Evolutionary conservation across 2,329 filamentous ascomycete genomes (phyloP), one percentile per base, ranked within the genome.

Genomic region (Malbranchea zuffiana): DNA sequence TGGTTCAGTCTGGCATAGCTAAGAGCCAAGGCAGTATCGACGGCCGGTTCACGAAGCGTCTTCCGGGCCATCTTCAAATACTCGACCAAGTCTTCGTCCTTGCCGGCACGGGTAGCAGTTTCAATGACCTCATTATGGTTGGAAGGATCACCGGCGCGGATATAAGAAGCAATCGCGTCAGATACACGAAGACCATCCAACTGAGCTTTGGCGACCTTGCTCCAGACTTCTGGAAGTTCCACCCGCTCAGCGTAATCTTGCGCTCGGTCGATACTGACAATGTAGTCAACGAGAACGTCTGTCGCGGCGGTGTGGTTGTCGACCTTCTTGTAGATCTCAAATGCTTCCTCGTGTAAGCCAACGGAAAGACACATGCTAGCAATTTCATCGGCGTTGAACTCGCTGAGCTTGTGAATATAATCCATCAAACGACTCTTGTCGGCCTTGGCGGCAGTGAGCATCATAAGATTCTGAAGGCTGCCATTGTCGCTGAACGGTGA

Each of bases 301-400:
- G 83, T 82, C 19, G 92, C 90, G 33, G 82, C 81, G 37, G 74
- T 69, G 61, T 93, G 86, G 63, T 93, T 86, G 55, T 81, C 78
- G 48, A 87, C 82, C 74, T 98, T 98, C 77, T 96, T 96, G 73
- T 86, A 93, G 50, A 98, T 90, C 65, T 95, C 85, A 50, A 98
- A 95, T 1, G 90, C 90, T 62, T 98, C 92, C 61, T 98, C 92
- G 53, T 83, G 84, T 49, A 98, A 74, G 44, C 90, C 90, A 41
- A 96, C 86, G 41, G 93, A 83, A 51, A 96, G 90, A 64, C 86
- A 95, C 52, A 93, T 82, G 35, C 80, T 73, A 4, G 90, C 85
- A 56, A 96, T 95, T 53, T 96, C 90, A 46, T 92, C 82, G 0
- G 88, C 79, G 44, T 83, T 85, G 65, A 93, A 98, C 40, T 80